Base-by-base conservation (phyloP, 495 filamentous ascomycete species). In the Penicillium desertorum region DNA sequence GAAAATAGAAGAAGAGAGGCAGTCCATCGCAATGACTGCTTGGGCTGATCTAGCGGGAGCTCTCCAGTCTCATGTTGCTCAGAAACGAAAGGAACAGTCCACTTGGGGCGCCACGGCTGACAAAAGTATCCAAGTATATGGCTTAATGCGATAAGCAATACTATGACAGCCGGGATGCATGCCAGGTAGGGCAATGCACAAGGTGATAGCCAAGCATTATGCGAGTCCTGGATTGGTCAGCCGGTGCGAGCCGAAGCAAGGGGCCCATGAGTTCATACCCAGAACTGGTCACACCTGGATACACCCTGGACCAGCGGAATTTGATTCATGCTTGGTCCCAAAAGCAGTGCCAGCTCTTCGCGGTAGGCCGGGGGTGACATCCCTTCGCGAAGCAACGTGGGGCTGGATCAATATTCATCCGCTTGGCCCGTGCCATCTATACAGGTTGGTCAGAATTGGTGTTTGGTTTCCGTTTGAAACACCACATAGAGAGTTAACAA, bases 141-240 rank as follows among this genome's bases (percentile, higher is more conserved):
- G 20, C 54, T 62, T 5, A 80, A 44, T 5, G 75, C 52, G 54
- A 82, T 61, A 19, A 77, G 62, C 42, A 74, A 48, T 45, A 77
- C 63, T 30, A 81, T 23, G 19, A 71, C 52, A 12, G 75, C 76
- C 8, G 82, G 80, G 23, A 81, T 53, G 17, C 69, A 61, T n/a
- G 77, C 72, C 22, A 83, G 62, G 47, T 79, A 75, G 9, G 72
- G 73, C 41, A 82, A 62, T 54, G 73, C 74, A 66, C 80, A 83
- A 51, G 66, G 62, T 12, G 76, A 73, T 44, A 83, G 66, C 46
- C 71, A 74, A 36, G 80, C 83, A 57, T 76, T 73, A 29, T 64
- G 61, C 11, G 77, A 68, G 61, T 85, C 79, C 82, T 85, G 59
- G 49, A 63, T 65, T 61, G 57, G 62, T 69, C 39, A 69, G 56